Conservation (phyloP, 1,139 yeast genomes). For the Casaregolazyma suthepensis region DNA sequence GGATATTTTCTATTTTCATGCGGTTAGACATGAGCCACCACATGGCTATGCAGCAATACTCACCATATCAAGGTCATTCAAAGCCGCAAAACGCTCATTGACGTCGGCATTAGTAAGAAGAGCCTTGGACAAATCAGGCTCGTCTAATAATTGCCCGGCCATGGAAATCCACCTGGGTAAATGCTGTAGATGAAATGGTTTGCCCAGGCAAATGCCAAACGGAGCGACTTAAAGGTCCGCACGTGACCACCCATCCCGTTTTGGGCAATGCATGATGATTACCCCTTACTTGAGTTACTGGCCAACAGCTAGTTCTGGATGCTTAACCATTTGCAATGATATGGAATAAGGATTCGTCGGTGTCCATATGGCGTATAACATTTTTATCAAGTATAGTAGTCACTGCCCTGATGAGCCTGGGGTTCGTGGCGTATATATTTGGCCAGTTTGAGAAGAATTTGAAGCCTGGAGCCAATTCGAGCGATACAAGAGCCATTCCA, state of each 20-base stretch:
- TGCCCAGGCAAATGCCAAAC: not conserved
- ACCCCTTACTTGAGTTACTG: not conserved
- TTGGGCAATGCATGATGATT: not conserved
- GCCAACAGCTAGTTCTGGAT: not conserved
- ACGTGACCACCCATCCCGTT: not conserved
- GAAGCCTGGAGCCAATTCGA: conserved; percentile 15
- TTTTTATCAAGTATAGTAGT: conserved; percentile 22
- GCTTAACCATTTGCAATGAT: not conserved
- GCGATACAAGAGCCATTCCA: conserved; percentile 30
- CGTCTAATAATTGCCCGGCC: conserved; percentile 6
- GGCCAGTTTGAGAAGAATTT: conserved; percentile 27
- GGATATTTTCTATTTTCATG: conserved; percentile 28
- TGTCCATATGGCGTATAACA: conserved; percentile 19
- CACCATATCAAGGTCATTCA: conserved; percentile 35
- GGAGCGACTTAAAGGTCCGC: not conserved
- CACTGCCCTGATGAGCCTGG: conserved; percentile 26
- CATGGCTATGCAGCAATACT: conserved; percentile 6
- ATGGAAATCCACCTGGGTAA: not conserved
- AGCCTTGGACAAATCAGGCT: conserved; percentile 10
- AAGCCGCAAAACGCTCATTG: conserved; percentile 33
- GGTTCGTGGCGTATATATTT: conserved; percentile 28
- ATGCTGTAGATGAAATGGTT: not conserved
- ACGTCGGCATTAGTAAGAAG: conserved; percentile 27
- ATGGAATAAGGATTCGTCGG: not conserved
- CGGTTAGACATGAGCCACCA: not conserved